Base-by-base conservation (phyloP, 768 basidiomycete genomes). In the Boletales sp. region DNA sequence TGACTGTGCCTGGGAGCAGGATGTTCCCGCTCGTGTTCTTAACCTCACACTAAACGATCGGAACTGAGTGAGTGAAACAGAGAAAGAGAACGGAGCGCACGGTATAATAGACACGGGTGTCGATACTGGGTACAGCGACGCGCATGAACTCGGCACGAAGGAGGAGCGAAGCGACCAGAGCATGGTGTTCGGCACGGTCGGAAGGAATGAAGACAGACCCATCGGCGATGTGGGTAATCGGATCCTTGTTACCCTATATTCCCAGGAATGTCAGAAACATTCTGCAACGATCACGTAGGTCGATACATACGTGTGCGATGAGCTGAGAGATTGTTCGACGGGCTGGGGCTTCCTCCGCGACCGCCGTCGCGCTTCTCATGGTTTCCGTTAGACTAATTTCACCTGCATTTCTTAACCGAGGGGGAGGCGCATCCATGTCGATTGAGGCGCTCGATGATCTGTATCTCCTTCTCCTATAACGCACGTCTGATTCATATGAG, bases 1-100 rank as follows among this genome's bases (percentile, higher is more conserved):
- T 65, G 32, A 63, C 52, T 1, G 46, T 58, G n/a, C 69, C 68
- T 5, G 66, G 54, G 4, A 65, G 54, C 15, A 69, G 40, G 13
- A 63, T 40, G 9, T 67, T 57, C 14, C 54, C 49, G 34, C 52
- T 65, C 1, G 60, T 53, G 39, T 69, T 69, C 42, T 55, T 56
- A 18, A 69, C 53, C 18, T 61, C 52, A 27, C 59, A 62, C 63
- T 65, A 14, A 13, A 8, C 21, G 24, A 27, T 27, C 24, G 24
- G 24, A 27, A 27, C 24, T 27, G 42, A 9, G 47, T 38, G 11
- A 37, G 24, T 8, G 24, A 27, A 2, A 2, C 0, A 6, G 18
- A 5, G 4, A 8, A 10, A 37, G 15, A 11, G 7, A 14, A 35
- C 30, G 11, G 1, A 2, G 41, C 52, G 10, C 10, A 58, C 64